Evolutionary conservation across 1,139 yeast species (phyloP), one percentile per base, ranked within the genome.

Genomic region (Ashbya aceris): DNA sequence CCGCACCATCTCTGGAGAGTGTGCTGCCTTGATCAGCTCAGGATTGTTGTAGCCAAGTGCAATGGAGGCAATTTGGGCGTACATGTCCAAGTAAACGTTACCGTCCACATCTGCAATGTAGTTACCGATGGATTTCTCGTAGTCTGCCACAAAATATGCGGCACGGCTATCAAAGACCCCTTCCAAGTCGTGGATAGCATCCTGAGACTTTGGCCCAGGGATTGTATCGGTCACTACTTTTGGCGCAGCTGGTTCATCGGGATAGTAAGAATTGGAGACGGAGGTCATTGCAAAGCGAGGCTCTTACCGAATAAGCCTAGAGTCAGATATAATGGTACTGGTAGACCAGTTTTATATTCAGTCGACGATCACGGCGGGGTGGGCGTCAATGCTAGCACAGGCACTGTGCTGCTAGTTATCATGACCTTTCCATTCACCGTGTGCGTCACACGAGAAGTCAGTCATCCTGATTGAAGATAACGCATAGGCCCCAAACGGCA

Each of bases 1-100:
- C 54, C 73, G 72, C 44, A 76, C 71, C 85, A 79, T 79, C 57
- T 76, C 80, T 31, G 73, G 74, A 4, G 83, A 74, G 50, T 70
- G 68, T 4, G 86, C 81, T 20, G 79, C 74, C 58, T 74, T 68
- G 43, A 73, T 67, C 50, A 81, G 67, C 17, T 68, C 79, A n/a
- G 87, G 87, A 59, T 81, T 80, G 63, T 80, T 80, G 68, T 81
- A 81, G 36, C 89, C 87, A 44, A 81, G 63, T 2, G 86, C 80
- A 54, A 80, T 80, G 2, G 87, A 80, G 8, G 87, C 76, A 53
- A 81, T 80, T 64, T 81, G 89, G 39, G 83, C 79, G 56, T 78
- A 81, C 17, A 79, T 72, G 57, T 81, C 89, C 45, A 81, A 65
- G 49, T 71, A 69, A 37, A 64, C 64, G 59, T 80, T 81, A 13